Conservation (phyloP, 148 eudicot species). For the Silene latifolia region DNA sequence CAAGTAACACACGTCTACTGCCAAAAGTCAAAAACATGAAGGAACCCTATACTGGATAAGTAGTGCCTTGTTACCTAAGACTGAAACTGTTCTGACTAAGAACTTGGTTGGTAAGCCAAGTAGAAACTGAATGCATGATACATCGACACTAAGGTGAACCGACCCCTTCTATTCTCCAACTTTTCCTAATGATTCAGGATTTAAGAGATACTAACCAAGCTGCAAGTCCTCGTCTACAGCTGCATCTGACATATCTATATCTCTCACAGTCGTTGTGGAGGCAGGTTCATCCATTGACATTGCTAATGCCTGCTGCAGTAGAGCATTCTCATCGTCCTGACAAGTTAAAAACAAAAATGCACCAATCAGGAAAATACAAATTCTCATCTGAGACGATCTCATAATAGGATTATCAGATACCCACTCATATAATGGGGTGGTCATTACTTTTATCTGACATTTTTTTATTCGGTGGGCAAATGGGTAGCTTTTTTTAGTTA, state of each 20-base stretch:
- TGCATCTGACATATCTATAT: constrained; percentile 90
- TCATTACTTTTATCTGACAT: no score
- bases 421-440: neutral
- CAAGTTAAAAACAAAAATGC: neutral
- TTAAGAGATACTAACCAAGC: constrained; percentile 55
- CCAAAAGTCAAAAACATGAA: neutral
- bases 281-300: constrained; percentile 98
- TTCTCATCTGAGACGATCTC: no score
- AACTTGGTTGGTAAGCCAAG: neutral
- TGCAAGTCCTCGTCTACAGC: constrained; percentile 77
- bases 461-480: no score
- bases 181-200: neutral
- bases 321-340: constrained; percentile 93
- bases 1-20: neutral
- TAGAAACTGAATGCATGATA: neutral
- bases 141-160: neutral
- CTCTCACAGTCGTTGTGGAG: constrained; percentile 47
- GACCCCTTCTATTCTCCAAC: neutral
- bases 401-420: neutral
- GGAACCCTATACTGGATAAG: neutral
- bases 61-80: neutral
- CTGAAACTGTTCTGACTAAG: neutral
- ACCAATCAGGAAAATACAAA: neutral
- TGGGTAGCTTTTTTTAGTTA: no score
- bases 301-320: constrained; percentile 92